phyloP scores from a whole-genome alignment of 2,329 filamentous ascomycete species.

The Aspergillus pseudotamarii region DNA sequence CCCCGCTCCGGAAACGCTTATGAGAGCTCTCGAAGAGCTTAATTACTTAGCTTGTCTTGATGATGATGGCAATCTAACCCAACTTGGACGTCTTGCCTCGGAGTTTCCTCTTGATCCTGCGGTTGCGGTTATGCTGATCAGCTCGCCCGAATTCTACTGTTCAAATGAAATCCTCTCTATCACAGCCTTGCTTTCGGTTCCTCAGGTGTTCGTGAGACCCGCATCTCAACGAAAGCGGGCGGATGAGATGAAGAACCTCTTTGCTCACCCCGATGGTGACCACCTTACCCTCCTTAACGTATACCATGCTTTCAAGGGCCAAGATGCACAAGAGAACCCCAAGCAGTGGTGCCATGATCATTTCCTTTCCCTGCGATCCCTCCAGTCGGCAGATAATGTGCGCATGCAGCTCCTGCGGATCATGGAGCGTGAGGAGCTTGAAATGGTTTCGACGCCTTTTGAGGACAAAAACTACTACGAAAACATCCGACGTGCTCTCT shows the following conservation, averaged over 20 bases:
- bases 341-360: constrained; percentile 98
- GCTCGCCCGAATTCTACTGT: constrained; percentile 96
- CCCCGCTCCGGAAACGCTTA: constrained; percentile 94
- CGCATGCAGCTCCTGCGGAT: constrained; percentile 89
- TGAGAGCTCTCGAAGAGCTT: constrained; percentile 94
- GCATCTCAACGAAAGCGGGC: constrained; percentile 83
- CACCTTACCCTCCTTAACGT: constrained; percentile 96
- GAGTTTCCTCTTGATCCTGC: constrained; percentile 95
- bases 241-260: constrained; percentile 95
- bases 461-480: constrained; percentile 97
- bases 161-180: constrained; percentile 97
- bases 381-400: constrained; percentile 92
- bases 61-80: constrained; percentile 90
- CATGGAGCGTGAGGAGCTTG: constrained; percentile 89
- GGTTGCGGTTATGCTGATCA: constrained; percentile 96
- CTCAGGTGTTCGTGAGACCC: constrained; percentile 89
- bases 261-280: constrained; percentile 90
- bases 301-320: constrained; percentile 92
- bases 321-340: constrained; percentile 68
- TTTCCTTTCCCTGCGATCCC: constrained; percentile 84
- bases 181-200: constrained; percentile 89
- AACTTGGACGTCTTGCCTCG: constrained; percentile 82
- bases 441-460: constrained; percentile 85
- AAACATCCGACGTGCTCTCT: constrained; percentile 90
- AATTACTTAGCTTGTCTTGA: constrained; percentile 97